Evolutionary conservation across 1,139 yeast genomes (phyloP).

Genomic region (Wickerhamomyces sp.): DNA sequence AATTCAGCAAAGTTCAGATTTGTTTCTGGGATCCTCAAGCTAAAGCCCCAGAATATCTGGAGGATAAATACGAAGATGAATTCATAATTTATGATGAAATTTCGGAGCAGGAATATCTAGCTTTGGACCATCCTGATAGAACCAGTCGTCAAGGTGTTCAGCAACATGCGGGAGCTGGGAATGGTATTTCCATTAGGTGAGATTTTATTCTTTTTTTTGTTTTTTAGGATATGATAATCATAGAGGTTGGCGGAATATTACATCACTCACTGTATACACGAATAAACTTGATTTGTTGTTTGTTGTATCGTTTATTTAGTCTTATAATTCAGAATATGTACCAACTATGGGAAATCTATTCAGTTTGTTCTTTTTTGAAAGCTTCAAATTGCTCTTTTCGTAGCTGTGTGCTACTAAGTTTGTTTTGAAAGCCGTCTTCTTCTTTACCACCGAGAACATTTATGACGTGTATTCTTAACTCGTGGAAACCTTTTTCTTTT

Average conservation of each 20-base stretch:
- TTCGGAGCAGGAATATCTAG: constrained; percentile 49
- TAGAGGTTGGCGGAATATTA: no score
- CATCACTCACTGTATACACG: background rate
- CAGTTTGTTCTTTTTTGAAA: background rate
- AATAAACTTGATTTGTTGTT: background rate
- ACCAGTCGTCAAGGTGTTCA: constrained; percentile 30
- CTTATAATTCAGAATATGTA: background rate
- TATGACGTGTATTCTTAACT: constrained; percentile 54
- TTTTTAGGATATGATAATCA: no score
- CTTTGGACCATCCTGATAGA: constrained; percentile 85
- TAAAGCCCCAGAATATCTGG: constrained; percentile 40
- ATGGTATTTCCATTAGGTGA: constrained; percentile 23
- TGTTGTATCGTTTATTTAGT: background rate
- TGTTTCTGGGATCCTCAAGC: constrained; percentile 32
- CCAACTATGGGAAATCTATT: background rate
- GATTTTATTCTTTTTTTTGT: background rate
- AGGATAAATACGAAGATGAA: constrained; percentile 39
- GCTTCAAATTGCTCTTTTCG: constrained; percentile 23
- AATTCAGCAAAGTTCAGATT: constrained; percentile 69
- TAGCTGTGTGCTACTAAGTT: constrained; percentile 72
- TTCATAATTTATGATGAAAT: constrained; percentile 53
- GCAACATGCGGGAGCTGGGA: constrained; percentile 19
- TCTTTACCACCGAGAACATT: constrained; percentile 65
- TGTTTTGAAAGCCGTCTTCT: constrained; percentile 59
- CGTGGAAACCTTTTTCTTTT: constrained; percentile 46